Percentiles rank a stretch among this genome's conserved stretches.
Evolutionary conservation across 1,284 basidiomycete genomes (phyloP).

Genomic region (Leccinum griseonigrum): DNA sequence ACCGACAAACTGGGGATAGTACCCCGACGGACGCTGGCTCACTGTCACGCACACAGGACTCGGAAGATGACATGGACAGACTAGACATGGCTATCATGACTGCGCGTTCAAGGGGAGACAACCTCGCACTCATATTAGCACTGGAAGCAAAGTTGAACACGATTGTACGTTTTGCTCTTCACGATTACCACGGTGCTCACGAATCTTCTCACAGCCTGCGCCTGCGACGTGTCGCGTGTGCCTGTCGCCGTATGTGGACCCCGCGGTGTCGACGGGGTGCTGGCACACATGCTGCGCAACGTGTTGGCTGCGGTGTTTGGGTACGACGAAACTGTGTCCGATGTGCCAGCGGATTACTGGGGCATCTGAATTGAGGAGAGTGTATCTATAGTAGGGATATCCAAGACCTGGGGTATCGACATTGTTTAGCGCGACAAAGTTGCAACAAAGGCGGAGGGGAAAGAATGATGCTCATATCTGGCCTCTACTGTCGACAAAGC

Average conservation of each 20-base stretch:
- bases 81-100: slow-evolving; percentile 48
- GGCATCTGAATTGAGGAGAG: slow-evolving; percentile 64
- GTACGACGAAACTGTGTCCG: slow-evolving; percentile 76
- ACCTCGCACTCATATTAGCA: slow-evolving; percentile 46
- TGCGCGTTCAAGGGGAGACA: slow-evolving; percentile 49
- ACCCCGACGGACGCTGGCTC: not conserved
- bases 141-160: slow-evolving; percentile 60
- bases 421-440: slow-evolving; percentile 12
- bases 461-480: slow-evolving; percentile 64
- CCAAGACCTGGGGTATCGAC: not conserved
- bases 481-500: slow-evolving; percentile 66
- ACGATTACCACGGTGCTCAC: not conserved
- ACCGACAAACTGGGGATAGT: slow-evolving; percentile 10
- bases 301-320: slow-evolving; percentile 78
- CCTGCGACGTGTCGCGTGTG: slow-evolving; percentile 70
- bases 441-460: not conserved
- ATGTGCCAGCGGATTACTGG: slow-evolving; percentile 81
- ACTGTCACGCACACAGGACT: not conserved
- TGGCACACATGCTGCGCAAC: slow-evolving; percentile 81
- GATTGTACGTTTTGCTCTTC: slow-evolving; percentile 42
- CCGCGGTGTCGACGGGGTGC: slow-evolving; percentile 78
- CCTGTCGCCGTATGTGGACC: slow-evolving; percentile 70
- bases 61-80: slow-evolving; percentile 39
- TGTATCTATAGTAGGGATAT: slow-evolving; percentile 48
- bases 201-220: slow-evolving; percentile 33